phyloP scores from a whole-genome alignment of 2,329 filamentous ascomycete species.

The Gnomoniopsis smithogilvyi region DNA sequence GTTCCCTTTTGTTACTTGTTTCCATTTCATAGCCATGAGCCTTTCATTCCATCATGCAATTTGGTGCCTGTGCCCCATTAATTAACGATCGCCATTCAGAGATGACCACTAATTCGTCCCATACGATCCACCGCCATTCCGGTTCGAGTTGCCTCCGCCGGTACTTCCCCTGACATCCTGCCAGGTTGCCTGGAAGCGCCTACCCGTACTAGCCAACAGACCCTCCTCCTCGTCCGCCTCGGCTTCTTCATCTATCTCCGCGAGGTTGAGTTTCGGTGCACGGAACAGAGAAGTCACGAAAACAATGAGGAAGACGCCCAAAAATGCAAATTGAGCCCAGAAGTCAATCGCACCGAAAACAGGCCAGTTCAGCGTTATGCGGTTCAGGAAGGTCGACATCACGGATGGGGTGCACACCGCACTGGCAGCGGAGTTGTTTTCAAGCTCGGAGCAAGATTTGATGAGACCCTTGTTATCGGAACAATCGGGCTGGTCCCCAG shows the following conservation, averaged over 20 bases:
- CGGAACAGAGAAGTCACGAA: conserved; percentile 77
- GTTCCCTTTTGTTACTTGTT: neutral
- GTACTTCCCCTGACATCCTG: conserved; percentile 72
- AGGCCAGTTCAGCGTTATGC: conserved; percentile 89
- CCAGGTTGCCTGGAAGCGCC: conserved; percentile 84
- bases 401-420: conserved; percentile 88
- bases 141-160: neutral
- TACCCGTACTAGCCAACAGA: conserved; percentile 76
- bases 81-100: neutral
- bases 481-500: conserved; percentile 73
- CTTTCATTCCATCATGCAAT: conserved; percentile 3
- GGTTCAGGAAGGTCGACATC: conserved; percentile 89
- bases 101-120: conserved; percentile 8
- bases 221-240: conserved; percentile 94
- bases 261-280: conserved; percentile 72
- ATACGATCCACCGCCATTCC: neutral
- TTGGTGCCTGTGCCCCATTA: neutral
- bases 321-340: conserved; percentile 92
- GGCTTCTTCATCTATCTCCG: conserved; percentile 80
- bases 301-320: conserved; percentile 78
- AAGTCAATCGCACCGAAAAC: conserved; percentile 92
- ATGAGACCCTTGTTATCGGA: conserved; percentile 67
- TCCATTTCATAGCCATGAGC: neutral
- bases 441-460: conserved; percentile 76
- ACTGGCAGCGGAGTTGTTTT: conserved; percentile 66